Percentiles rank a stretch among this genome's conserved stretches.
Conservation (phyloP, 2,329 filamentous ascomycete genomes). For the Exophiala viscosa region DNA sequence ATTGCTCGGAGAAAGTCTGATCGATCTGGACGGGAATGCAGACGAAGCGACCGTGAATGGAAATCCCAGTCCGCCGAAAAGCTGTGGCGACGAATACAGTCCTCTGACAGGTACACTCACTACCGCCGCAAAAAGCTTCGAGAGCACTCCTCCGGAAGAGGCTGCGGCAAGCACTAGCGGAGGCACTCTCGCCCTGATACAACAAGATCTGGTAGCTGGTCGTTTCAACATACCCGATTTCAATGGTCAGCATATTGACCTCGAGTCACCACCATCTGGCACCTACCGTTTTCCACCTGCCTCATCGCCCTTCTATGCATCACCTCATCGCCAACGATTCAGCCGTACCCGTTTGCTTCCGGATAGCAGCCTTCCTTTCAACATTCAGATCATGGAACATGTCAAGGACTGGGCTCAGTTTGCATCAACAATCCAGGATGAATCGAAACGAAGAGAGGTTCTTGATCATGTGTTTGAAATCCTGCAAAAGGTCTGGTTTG, state of each 20-base stretch:
- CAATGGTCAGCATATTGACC: neutral
- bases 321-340: constrained; percentile 4
- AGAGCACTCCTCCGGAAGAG: neutral
- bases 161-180: neutral
- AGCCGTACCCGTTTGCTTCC: constrained; percentile 9
- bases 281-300: constrained; percentile 3
- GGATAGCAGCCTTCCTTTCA: constrained; percentile 17
- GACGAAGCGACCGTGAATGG: no score
- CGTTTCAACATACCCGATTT: constrained; percentile 7
- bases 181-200: neutral
- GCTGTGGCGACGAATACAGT: neutral
- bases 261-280: neutral
- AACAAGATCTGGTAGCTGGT: constrained; percentile 10
- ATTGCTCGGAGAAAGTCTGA: no score
- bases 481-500: constrained; percentile 24
- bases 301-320: neutral
- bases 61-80: neutral
- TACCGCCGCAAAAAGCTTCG: no score
- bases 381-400: constrained; percentile 20
- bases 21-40: no score
- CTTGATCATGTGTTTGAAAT: constrained; percentile 21
- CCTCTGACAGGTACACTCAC: no score
- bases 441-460: constrained; percentile 14
- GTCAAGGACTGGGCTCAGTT: constrained; percentile 21
- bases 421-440: constrained; percentile 19